phyloP scores from a whole-genome alignment of 352 stramenopile species.

The Phytophthora pinifolia region DNA sequence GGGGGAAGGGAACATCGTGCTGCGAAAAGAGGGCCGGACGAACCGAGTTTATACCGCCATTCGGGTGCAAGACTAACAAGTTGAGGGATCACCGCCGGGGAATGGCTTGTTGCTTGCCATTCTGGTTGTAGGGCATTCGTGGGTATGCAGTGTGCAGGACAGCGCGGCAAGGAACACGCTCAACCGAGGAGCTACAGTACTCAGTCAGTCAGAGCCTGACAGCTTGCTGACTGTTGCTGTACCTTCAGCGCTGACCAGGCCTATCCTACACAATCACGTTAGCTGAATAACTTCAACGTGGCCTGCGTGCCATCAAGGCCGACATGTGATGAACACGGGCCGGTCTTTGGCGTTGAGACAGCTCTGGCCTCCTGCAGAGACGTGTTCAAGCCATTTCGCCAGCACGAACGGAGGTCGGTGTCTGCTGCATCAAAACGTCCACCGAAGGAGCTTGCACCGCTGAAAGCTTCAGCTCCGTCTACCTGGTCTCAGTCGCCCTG shows the following conservation, averaged over 20 bases:
- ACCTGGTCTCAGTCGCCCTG: no score
- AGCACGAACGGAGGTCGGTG: conserved; percentile 3
- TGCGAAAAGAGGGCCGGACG: conserved; percentile 9
- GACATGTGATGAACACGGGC: conserved; percentile 11
- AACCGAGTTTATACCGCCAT: background rate
- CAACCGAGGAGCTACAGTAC: background rate
- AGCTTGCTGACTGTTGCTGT: background rate
- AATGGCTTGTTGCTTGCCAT: background rate
- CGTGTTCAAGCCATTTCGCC: conserved; percentile 2
- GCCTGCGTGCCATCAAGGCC: conserved; percentile 1
- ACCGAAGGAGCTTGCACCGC: no score
- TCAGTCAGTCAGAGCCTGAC: background rate
- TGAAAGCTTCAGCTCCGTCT: no score
- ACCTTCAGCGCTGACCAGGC: conserved; percentile 7
- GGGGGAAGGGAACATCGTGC: background rate
- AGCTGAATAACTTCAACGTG: conserved; percentile 16
- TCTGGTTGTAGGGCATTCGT: no score
- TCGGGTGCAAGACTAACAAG: conserved; percentile 2
- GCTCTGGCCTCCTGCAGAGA: conserved; percentile 17
- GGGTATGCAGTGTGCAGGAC: no score
- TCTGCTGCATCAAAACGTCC: background rate
- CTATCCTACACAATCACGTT: conserved; percentile 1
- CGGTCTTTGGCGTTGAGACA: conserved; percentile 17
- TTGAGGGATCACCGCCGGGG: conserved; percentile 12
- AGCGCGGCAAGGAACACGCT: background rate